Percentiles rank a stretch among this genome's conserved stretches.
Evolutionary conservation across 2,329 filamentous ascomycete genomes (phyloP).

Genomic region (Rhynchosporium secalis): DNA sequence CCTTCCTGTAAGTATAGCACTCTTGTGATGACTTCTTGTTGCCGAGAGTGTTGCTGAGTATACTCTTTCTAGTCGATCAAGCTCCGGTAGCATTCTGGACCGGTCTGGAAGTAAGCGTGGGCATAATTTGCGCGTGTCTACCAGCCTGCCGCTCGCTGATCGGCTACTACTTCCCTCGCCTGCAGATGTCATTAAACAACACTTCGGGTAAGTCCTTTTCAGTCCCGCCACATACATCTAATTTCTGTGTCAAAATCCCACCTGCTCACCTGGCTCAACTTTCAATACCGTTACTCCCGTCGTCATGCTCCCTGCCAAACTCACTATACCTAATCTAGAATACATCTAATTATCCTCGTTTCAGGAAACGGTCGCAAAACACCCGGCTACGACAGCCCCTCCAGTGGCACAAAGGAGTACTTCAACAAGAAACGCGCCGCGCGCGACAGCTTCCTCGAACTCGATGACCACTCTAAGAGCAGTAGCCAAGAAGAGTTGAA

Average conservation of each 20-base stretch:
- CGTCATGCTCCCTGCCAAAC: too few relatives aligned
- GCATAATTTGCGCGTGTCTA: slow-evolving; percentile 12
- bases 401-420: background rate
- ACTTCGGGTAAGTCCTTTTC: background rate
- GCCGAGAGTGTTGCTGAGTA: background rate
- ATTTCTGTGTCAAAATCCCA: too few relatives aligned
- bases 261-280: too few relatives aligned
- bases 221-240: too few relatives aligned
- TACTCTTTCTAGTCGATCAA: background rate
- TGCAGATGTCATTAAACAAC: slow-evolving; percentile 11
- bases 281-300: too few relatives aligned
- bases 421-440: slow-evolving; percentile 1
- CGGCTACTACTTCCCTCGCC: background rate
- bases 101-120: slow-evolving; percentile 5
- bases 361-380: slow-evolving; percentile 4
- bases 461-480: slow-evolving; percentile 10
- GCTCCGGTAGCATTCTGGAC: slow-evolving; percentile 14
- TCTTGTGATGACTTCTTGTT: background rate
- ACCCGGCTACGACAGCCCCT: background rate
- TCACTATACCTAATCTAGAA: background rate
- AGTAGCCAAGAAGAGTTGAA: slow-evolving; percentile 3
- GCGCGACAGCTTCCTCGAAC: slow-evolving; percentile 10
- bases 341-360: background rate
- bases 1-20: slow-evolving; percentile 20
- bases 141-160: slow-evolving; percentile 8